Conservation (phyloP, 2,329 filamentous ascomycete species). For the Ceratocystis colombiana region DNA sequence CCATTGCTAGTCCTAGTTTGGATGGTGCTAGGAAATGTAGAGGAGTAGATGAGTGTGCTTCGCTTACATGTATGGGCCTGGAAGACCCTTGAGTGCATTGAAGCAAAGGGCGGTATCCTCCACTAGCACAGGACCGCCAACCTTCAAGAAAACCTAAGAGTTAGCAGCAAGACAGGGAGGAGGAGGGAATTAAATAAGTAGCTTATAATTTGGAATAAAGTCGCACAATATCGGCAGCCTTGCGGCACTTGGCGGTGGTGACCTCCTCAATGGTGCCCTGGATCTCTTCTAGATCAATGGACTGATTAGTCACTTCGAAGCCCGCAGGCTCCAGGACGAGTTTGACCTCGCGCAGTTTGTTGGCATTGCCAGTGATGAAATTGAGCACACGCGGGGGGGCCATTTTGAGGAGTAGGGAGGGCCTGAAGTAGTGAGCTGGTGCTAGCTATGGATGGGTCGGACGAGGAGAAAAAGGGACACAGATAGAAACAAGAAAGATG, state of each 20-base stretch:
- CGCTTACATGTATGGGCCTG: slow-evolving; percentile 86
- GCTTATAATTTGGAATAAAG: background rate
- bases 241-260: slow-evolving; percentile 72
- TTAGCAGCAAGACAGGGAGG: background rate
- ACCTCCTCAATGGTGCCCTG: slow-evolving; percentile 91
- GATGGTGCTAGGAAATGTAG: too few relatives aligned
- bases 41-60: background rate
- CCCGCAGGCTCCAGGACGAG: slow-evolving; percentile 63
- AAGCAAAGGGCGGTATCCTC: slow-evolving; percentile 96
- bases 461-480: too few relatives aligned
- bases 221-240: slow-evolving; percentile 65
- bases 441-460: too few relatives aligned
- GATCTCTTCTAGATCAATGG: slow-evolving; percentile 75
- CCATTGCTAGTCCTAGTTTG: too few relatives aligned
- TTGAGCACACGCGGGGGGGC: slow-evolving; percentile 47
- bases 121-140: slow-evolving; percentile 79
- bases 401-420: slow-evolving; percentile 32
- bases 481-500: too few relatives aligned
- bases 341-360: slow-evolving; percentile 84
- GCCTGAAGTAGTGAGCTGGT: too few relatives aligned
- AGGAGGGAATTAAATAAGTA: too few relatives aligned
- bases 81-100: slow-evolving; percentile 77
- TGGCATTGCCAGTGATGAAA: slow-evolving; percentile 94
- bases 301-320: slow-evolving; percentile 63
- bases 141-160: slow-evolving; percentile 37